Base-by-base conservation (phyloP, 306 rosid genomes). In the Trifolium pratense region DNA sequence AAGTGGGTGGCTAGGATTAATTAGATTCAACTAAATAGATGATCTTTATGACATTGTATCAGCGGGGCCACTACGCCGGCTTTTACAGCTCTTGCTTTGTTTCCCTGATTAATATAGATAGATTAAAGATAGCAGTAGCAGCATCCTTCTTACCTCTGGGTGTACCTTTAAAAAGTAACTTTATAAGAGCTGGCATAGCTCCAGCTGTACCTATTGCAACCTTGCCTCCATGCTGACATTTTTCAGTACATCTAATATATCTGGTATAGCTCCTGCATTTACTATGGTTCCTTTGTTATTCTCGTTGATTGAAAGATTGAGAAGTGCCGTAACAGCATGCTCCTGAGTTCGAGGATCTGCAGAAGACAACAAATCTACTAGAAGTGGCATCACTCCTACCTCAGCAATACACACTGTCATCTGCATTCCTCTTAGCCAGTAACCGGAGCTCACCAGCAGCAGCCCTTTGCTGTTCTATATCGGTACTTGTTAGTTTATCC, bases 401-500 rank as follows among this genome's bases (percentile, higher is more conserved):
- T 91, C 99, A 2, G 97, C 99, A 68, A 94, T 91, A 81, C 99
- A 94, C 39, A 94, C 99, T 62, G 72, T 94, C 89, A 81, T 91
- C 99, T 0, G 89, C 92, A 64, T 94, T 94, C 86, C 99, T 89
- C 80, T 94, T 94, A 16, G 99, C 99, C 52, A 94, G 89, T 81
- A 94, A 77, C n/a, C 99, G 92, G 79, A 94, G 90, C 87, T 91
- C 97, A 18, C 99, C 99, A 11, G 99, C 89, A 56, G 97, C 95
- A 21, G 97, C 89, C 80, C 97, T 84, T 82, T 91, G 93, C 66
- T 89, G 90, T 59, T 94, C 97, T 13, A 71, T 80, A 73, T 86
- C 81, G 18, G 86, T 91, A 79, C 53, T 86, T 45, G 80, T 85
- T 49, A 94, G 84, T 63, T 87, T 94, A 63, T 87, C 84, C 42